Evolutionary conservation across 208 protist genomes (phyloP).

Genomic region (Leptomonas pyrrhocoris): DNA sequence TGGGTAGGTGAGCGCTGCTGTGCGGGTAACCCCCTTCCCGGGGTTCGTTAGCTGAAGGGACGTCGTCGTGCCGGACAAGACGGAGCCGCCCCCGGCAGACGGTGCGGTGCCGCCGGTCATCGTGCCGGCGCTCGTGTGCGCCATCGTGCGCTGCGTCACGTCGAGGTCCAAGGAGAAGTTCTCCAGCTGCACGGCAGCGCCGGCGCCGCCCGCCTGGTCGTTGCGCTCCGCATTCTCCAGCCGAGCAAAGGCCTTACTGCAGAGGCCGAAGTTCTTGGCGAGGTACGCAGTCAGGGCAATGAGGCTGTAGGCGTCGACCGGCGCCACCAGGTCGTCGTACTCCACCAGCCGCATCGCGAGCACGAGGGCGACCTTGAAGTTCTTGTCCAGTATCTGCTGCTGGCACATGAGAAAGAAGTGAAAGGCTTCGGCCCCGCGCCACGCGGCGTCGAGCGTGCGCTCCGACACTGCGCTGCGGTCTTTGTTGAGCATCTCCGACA

Average conservation of each 20-base stretch:
- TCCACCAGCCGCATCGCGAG: slow-evolving; percentile 91
- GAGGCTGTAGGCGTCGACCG: slow-evolving; percentile 92
- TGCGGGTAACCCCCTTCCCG: slow-evolving; percentile 51
- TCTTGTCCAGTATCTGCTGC: slow-evolving; percentile 83
- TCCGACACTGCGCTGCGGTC: slow-evolving; percentile 74
- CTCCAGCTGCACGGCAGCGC: slow-evolving; percentile 44
- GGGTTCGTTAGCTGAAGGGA: slow-evolving; percentile 81
- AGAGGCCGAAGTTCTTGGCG: slow-evolving; percentile 90
- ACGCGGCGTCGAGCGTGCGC: slow-evolving; percentile 86
- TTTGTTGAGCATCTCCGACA: slow-evolving; percentile 78
- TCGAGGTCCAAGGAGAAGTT: slow-evolving; percentile 86
- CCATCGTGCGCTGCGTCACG: slow-evolving; percentile 68
- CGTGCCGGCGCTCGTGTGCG: slow-evolving; percentile 32
- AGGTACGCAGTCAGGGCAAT: slow-evolving; percentile 95
- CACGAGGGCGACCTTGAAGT: slow-evolving; percentile 74
- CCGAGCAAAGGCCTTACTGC: slow-evolving; percentile 95
- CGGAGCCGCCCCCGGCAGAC: slow-evolving; percentile 34
- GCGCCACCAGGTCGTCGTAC: slow-evolving; percentile 94
- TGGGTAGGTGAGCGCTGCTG: slow-evolving; percentile 59
- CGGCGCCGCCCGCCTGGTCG: slow-evolving; percentile 39
- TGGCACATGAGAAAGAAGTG: slow-evolving; percentile 95
- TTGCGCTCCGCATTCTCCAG: slow-evolving; percentile 91
- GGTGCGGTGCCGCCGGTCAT: slow-evolving; percentile 15
- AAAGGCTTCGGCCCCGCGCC: slow-evolving; percentile 95
- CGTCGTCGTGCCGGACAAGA: slow-evolving; percentile 74